Evolutionary conservation across 306 rosid genomes (phyloP).

Genomic region (Cucurbita ficifolia): DNA sequence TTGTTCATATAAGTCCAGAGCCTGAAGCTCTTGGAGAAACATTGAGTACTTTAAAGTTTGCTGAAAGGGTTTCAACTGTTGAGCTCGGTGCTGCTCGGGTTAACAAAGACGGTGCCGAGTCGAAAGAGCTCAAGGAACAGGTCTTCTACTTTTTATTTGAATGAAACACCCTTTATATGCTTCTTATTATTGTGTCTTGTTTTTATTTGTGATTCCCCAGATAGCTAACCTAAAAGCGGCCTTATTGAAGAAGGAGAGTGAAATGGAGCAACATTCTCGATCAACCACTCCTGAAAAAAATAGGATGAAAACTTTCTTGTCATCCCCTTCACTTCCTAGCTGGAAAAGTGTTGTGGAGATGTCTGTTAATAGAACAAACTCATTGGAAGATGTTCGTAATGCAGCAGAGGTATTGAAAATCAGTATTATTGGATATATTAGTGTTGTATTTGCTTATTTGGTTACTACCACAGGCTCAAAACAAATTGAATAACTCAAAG

Average conservation of each 20-base stretch:
- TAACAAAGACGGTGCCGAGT: constrained; percentile 54
- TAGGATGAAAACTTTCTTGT: constrained; percentile 31
- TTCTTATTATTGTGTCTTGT: not conserved
- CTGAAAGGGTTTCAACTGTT: constrained; percentile 74
- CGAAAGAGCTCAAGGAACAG: constrained; percentile 87
- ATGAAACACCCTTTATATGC: not conserved
- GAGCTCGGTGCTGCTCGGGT: constrained; percentile 80
- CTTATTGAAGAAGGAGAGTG: constrained; percentile 58
- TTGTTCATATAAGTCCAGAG: constrained; percentile 90
- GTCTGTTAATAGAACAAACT: constrained; percentile 27
- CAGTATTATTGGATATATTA: not conserved
- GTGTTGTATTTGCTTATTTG: not conserved
- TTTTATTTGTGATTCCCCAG: constrained; percentile 18
- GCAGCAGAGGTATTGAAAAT: constrained; percentile 15
- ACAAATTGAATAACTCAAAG: constrained; percentile 16
- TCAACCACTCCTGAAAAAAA: constrained; percentile 30
- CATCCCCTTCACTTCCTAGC: constrained; percentile 39
- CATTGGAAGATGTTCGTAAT: constrained; percentile 39
- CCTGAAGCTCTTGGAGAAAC: constrained; percentile 75
- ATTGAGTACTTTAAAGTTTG: constrained; percentile 82
- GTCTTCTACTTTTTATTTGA: constrained; percentile 6
- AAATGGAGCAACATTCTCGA: constrained; percentile 24
- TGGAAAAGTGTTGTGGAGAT: constrained; percentile 18
- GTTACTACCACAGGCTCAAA: constrained; percentile 20
- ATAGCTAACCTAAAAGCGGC: constrained; percentile 69